phyloP scores from a whole-genome alignment of 441 rosid genomes.

The Pelargonium myrrhifolium region DNA sequence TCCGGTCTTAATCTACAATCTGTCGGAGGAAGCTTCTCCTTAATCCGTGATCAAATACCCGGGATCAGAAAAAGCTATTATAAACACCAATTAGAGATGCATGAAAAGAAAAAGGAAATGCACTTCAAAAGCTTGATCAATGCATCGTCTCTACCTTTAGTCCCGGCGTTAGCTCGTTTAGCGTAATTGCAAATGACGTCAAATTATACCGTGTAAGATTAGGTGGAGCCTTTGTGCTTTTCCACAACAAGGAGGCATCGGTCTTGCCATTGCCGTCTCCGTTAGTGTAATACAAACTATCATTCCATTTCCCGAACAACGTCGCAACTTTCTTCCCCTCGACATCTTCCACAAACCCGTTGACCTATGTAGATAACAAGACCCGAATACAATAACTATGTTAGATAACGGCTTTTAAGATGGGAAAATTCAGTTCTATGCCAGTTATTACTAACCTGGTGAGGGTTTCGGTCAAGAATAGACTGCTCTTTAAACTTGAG shows the following conservation, averaged over 20 bases:
- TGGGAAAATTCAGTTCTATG: neutral
- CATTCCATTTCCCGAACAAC: slow-evolving; percentile 88
- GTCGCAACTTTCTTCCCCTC: slow-evolving; percentile 53
- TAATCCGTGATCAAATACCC: slow-evolving; percentile 58
- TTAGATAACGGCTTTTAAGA: neutral
- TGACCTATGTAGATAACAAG: slow-evolving; percentile 34
- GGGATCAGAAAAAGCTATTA: slow-evolving; percentile 48
- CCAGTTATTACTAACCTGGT: slow-evolving; percentile 45
- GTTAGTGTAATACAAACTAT: slow-evolving; percentile 51
- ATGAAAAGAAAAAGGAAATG: slow-evolving; percentile 25
- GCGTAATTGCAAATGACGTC: slow-evolving; percentile 79
- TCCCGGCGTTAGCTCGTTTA: slow-evolving; percentile 82
- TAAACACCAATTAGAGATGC: slow-evolving; percentile 40
- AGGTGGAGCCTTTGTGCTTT: slow-evolving; percentile 59
- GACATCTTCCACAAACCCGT: slow-evolving; percentile 72
- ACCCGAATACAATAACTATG: neutral
- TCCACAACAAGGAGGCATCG: slow-evolving; percentile 63
- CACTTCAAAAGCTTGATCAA: slow-evolving; percentile 19
- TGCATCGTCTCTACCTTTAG: slow-evolving; percentile 63
- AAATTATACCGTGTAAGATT: slow-evolving; percentile 89
- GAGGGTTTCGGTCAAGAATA: slow-evolving; percentile 84
- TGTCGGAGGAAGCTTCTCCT: slow-evolving; percentile 97
- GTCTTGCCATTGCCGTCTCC: slow-evolving; percentile 47
- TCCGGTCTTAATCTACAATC: slow-evolving; percentile 91
- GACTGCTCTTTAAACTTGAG: slow-evolving; percentile 89